Percentiles rank a stretch among this genome's conserved stretches.
Conservation (phyloP, 164 flowering plant genomes). For the Annona cherimola region DNA sequence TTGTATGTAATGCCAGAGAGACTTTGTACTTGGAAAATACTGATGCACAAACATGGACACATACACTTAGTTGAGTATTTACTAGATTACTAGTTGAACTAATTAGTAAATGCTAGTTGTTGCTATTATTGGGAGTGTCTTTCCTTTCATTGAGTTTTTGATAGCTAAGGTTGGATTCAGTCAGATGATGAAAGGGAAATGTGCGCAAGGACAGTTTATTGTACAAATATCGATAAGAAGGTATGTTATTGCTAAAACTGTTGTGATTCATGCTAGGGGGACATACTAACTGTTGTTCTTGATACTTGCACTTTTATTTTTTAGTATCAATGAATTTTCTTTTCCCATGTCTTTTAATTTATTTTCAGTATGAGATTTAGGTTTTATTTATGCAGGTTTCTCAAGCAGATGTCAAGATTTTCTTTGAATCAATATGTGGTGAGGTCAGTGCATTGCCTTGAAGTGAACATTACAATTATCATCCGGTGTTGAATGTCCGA, state of each 20-base stretch:
- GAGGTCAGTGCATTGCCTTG: slow-evolving; percentile 45
- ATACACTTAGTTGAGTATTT: too few species aligned
- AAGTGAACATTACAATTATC: not conserved
- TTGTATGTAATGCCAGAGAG: too few species aligned
- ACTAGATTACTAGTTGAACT: too few species aligned
- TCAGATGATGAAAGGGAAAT: slow-evolving; percentile 98
- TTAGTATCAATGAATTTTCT: not conserved
- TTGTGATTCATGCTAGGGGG: not conserved
- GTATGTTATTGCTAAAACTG: slow-evolving; percentile 27
- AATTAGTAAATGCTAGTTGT: too few species aligned
- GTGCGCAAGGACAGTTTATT: slow-evolving; percentile 95
- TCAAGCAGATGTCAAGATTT: slow-evolving; percentile 78
- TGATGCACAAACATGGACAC: too few species aligned
- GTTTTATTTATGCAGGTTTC: slow-evolving; percentile 51
- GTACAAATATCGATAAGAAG: slow-evolving; percentile 97
- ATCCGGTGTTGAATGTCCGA: too few species aligned
- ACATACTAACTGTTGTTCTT: not conserved
- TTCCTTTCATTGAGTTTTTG: not conserved
- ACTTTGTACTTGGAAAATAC: too few species aligned
- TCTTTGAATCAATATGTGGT: slow-evolving; percentile 89
- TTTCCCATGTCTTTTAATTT: not conserved
- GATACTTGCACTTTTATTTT: not conserved
- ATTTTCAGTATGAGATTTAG: not conserved
- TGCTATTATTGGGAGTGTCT: too few species aligned
- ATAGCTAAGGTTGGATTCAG: slow-evolving; percentile 31